Percentiles rank a stretch among this genome's conserved stretches.
These are phyloP conservation scores for Ogataea nonfermentans DNA, from an alignment of 805 yeast genomes.

Conservation along the genomic window DNA sequence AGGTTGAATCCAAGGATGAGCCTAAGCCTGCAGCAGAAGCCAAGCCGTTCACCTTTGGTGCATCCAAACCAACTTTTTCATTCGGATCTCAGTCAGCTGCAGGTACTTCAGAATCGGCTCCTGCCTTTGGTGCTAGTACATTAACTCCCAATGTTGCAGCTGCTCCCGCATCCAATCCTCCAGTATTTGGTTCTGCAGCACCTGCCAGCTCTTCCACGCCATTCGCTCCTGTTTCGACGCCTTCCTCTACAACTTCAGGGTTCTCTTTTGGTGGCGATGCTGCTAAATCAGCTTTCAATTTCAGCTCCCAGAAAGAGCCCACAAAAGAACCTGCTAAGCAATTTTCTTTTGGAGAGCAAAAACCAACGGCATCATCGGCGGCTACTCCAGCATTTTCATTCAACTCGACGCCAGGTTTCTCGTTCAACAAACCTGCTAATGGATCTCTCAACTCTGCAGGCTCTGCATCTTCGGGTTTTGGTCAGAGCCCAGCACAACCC, in stretches of 20 bases:
- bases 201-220: not conserved
- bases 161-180: conserved; percentile 1
- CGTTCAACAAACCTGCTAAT: conserved; percentile 1
- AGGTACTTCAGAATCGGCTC: too few species aligned
- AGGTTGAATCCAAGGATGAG: not conserved
- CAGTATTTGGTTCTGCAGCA: conserved; percentile 7
- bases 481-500: conserved; percentile 3
- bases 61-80: conserved; percentile 1
- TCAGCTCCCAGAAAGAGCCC: not conserved
- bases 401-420: conserved; percentile 6
- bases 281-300: conserved; percentile 6
- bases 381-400: conserved; percentile 12
- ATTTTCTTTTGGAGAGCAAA: not conserved
- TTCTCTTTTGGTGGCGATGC: conserved; percentile 7
- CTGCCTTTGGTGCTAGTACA: not conserved
- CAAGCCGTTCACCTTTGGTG: conserved; percentile 4
- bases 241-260: conserved; percentile 9
- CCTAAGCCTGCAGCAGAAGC: not conserved
- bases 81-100: conserved; percentile 4
- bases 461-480: conserved; percentile 13
- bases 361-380: conserved; percentile 1
- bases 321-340: not conserved
- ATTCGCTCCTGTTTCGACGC: conserved; percentile 2
- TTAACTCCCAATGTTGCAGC: not conserved
- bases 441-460: conserved; percentile 9